Evolutionary conservation across 805 yeast species (phyloP).

Genomic region (Huiozyma naganishii): DNA sequence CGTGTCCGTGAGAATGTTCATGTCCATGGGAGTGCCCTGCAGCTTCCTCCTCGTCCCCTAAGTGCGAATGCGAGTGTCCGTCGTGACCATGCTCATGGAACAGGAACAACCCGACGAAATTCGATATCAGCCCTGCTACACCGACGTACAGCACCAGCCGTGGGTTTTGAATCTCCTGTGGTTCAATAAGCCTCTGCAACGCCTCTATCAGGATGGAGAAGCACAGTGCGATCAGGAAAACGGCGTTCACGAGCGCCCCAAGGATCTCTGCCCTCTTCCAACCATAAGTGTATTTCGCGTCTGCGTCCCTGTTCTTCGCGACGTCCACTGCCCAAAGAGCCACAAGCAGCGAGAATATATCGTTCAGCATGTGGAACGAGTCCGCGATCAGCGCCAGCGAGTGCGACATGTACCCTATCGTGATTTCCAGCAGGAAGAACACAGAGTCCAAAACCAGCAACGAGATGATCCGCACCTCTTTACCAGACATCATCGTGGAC

Average conservation of each 20-base stretch:
- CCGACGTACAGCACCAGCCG: slow-evolving; percentile 75
- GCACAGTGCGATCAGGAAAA: slow-evolving; percentile 83
- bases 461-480: slow-evolving; percentile 63
- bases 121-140: slow-evolving; percentile 68
- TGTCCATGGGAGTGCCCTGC: slow-evolving; percentile 19
- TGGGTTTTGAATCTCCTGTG: slow-evolving; percentile 75
- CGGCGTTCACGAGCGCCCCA: slow-evolving; percentile 92
- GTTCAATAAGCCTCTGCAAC: slow-evolving; percentile 73
- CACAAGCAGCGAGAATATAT: slow-evolving; percentile 75
- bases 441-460: slow-evolving; percentile 65
- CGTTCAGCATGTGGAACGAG: slow-evolving; percentile 95
- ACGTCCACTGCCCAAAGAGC: slow-evolving; percentile 96
- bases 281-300: slow-evolving; percentile 87
- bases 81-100: slow-evolving; percentile 54
- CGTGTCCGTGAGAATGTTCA: slow-evolving; percentile 2
- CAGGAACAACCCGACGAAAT: slow-evolving; percentile 69
- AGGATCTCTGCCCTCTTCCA: slow-evolving; percentile 96
- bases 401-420: slow-evolving; percentile 82
- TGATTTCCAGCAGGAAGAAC: slow-evolving; percentile 78
- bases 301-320: slow-evolving; percentile 70
- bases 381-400: slow-evolving; percentile 93
- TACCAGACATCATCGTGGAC: slow-evolving; percentile 17
- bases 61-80: slow-evolving; percentile 38
- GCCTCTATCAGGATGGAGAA: slow-evolving; percentile 90
- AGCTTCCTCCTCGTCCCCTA: slow-evolving; percentile 9